Conservation (phyloP, 768 basidiomycete species). For the Hericium erinaceus region DNA sequence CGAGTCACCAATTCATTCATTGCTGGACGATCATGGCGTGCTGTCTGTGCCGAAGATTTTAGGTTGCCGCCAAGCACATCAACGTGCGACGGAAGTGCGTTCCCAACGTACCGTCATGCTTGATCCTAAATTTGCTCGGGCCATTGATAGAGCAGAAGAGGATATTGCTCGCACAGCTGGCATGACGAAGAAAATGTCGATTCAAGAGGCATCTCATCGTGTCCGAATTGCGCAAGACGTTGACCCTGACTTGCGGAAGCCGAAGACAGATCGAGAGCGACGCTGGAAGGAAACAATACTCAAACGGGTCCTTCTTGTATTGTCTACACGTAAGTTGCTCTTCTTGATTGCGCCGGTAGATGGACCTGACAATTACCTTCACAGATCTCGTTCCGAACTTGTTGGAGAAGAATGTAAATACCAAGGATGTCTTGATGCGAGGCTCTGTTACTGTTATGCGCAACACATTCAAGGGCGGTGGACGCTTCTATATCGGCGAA, state of each 20-base stretch:
- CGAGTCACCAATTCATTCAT: not conserved
- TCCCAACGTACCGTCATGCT: not conserved
- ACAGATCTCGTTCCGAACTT: not conserved
- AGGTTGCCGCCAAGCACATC: not conserved
- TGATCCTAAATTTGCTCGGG: constrained; percentile 23
- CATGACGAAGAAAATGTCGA: not conserved
- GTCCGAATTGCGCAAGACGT: not conserved
- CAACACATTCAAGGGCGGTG: not conserved
- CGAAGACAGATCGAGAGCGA: not conserved
- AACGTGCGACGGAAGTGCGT: not conserved
- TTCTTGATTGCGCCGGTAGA: not conserved
- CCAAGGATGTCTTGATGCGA: not conserved
- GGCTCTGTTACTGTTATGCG: not conserved
- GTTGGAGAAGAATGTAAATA: not conserved
- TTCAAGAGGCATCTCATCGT: not conserved
- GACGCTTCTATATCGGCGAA: not conserved
- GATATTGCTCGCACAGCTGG: not conserved
- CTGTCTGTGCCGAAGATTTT: not conserved
- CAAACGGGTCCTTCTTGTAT: not conserved
- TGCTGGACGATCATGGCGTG: not conserved
- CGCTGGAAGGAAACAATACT: not conserved
- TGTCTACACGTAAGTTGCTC: not conserved
- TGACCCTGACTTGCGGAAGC: not conserved
- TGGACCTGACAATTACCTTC: too few relatives aligned
- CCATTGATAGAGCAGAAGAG: not conserved